Evolutionary conservation across 306 rosid genomes (phyloP), one percentile per base, ranked within the genome.

Genomic region (Gillenia trifoliata): DNA sequence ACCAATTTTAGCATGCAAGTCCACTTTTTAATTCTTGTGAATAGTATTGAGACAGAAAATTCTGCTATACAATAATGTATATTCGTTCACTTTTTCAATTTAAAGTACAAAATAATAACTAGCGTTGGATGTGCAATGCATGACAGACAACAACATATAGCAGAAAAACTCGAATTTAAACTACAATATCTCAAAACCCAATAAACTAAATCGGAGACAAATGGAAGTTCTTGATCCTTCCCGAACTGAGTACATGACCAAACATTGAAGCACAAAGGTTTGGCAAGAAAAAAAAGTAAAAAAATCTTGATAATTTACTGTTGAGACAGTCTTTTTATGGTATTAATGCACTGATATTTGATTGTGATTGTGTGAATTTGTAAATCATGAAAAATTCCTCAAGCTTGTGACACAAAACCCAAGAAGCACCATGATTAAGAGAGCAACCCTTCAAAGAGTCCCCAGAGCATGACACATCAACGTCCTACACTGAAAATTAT

Each of bases 401-500:
- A 66, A 43, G 49, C 74, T 73, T 87, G n/a, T 47, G 47, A 69
- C 81, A 66, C 86, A 70, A 41, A 73, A 59, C 72, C 83, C 77
- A 74, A 83, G 82, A 77, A 57, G 52, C 79, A 84, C 52, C 52
- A 5, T 78, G 86, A 80, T 78, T 78, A 45, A 78, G 80, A 75
- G 75, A 73, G 80, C 73, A 73, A 84, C 80, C 77, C 77, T 65
- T 84, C 86, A 78, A 80, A 74, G 52, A 47, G 52, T 47, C 77
- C 75, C 70, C 66, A 64, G 73, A 67, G 75, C 75, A 82, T 82
- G 81, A 81, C 81, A 83, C 63, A 78, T 81, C 86, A 80, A 81
- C 85, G 81, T 85, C 78, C 81, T 72, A 73, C 89, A 84, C 86
- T 83, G 86, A 88, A 91, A 81, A 81, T 72, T 85, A 81, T 78